These are phyloP conservation scores for Laburnicola sp. DNA, from an alignment of 2,329 filamentous ascomycete species.

Conservation along the genomic window DNA sequence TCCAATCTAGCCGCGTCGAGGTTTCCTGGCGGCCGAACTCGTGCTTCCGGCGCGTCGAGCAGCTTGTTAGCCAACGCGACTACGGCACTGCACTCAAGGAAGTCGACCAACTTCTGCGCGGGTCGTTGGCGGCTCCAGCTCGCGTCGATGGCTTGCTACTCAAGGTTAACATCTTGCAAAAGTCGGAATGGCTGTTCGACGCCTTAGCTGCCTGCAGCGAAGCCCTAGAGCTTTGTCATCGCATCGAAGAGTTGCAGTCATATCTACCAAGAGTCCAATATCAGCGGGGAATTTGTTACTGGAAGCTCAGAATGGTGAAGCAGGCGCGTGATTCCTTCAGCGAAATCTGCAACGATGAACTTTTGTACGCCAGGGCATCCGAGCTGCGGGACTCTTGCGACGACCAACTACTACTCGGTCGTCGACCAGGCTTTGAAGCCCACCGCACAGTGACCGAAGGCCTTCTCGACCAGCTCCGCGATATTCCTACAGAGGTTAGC, in stretches of 20 bases:
- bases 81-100: constrained; percentile 28
- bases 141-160: constrained; percentile 35
- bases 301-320: constrained; percentile 27
- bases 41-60: constrained; percentile 24
- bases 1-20: constrained; percentile 7
- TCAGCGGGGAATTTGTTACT: constrained; percentile 29
- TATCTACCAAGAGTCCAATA: constrained; percentile 32
- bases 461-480: constrained; percentile 22
- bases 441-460: constrained; percentile 25
- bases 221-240: constrained; percentile 33
- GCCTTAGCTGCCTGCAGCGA: constrained; percentile 39
- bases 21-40: constrained; percentile 17
- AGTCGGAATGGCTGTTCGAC: constrained; percentile 30
- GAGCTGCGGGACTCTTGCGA: constrained; percentile 23
- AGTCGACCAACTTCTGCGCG: constrained; percentile 30
- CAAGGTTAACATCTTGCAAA: constrained; percentile 33
- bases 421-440: constrained; percentile 37
- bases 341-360: constrained; percentile 11
- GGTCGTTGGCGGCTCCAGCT: constrained; percentile 28
- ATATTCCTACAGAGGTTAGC: constrained; percentile 19
- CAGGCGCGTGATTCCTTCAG: constrained; percentile 28
- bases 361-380: constrained; percentile 16
- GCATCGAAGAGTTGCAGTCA: constrained; percentile 21
- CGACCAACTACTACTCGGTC: constrained; percentile 24
- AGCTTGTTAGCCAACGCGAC: constrained; percentile 21